Evolutionary conservation across 2,329 filamentous ascomycete genomes (phyloP), one percentile per base, ranked within the genome.

Genomic region (Arthrobotrys sinensis): DNA sequence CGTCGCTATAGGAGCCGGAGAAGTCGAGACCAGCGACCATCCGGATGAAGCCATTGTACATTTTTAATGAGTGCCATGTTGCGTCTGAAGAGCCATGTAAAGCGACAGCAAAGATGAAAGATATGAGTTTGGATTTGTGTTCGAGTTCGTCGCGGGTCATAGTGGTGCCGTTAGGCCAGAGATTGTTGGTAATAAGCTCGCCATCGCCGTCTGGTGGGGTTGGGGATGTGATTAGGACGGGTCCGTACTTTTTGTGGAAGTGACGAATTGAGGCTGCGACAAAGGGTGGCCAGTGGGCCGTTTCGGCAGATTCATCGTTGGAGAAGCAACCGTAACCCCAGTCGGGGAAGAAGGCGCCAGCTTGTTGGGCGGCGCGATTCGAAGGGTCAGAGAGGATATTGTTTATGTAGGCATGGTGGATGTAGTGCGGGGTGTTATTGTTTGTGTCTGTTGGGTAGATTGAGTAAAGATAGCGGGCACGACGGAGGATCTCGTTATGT

Each of bases 311-410:
- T n/a, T 67, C 71, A 34, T 82, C 80, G 34, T 80, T 81, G 28
- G 73, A 80, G 70, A 82, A 80, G 57, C 81, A 82, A 46, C 81
- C 80, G 72, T 82, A 82, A 38, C 81, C 81, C 81, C 81, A 82
- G 78, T 82, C 81, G 1, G 81, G 81, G 70, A 82, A 82, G 80
- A 82, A 82, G 50, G 81, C 81, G 8, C 81, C 81, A 40, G 81
- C 80, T 55, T 82, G 81, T n/a, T 81, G 57, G 21, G 79, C 80
- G 2, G 79, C 63, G 19, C 50, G 76, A 65, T 80, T 76, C 8
- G 43, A 43, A 8, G 79, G 19, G 5, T 57, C 34, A 10, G 53
- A 70, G 24, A 82, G 80, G 34, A 82, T 69, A 0, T 63, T 52
- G 4, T 80, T 80, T 55, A 82, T 76, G 43, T 53, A 40, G 32